A percentile compares a stretch with the other conserved stretches of the same genome.
Evolutionary conservation across 2,329 filamentous ascomycete genomes (phyloP).

Genomic region (Penicillium hordei): DNA sequence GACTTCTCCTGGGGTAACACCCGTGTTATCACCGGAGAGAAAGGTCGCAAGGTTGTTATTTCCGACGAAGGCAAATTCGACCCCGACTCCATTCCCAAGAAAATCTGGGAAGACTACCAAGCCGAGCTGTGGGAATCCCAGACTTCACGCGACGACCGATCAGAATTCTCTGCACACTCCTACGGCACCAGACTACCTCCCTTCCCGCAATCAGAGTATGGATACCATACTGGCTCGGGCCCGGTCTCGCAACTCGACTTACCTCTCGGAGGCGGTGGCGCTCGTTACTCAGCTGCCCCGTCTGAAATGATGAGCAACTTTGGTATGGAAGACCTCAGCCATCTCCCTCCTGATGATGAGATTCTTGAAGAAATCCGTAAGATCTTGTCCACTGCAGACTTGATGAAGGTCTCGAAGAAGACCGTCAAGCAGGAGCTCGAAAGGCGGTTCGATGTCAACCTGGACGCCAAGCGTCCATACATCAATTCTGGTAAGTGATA

Average conservation of each 20-base stretch:
- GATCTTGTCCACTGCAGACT: slow-evolving; percentile 83
- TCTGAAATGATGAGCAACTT: slow-evolving; percentile 71
- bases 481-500: slow-evolving; percentile 79
- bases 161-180: slow-evolving; percentile 88
- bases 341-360: slow-evolving; percentile 83
- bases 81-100: slow-evolving; percentile 85
- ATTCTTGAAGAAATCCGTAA: slow-evolving; percentile 91
- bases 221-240: slow-evolving; percentile 58
- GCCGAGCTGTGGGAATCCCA: slow-evolving; percentile 96
- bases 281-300: slow-evolving; percentile 76
- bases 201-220: slow-evolving; percentile 69
- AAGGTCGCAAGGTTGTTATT: slow-evolving; percentile 86
- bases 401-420: slow-evolving; percentile 99
- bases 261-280: slow-evolving; percentile 51
- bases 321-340: slow-evolving; percentile 71
- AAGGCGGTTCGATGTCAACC: slow-evolving; percentile 78
- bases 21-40: slow-evolving; percentile 91
- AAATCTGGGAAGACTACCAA: slow-evolving; percentile 99
- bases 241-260: slow-evolving; percentile 62
- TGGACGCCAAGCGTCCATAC: slow-evolving; percentile 87
- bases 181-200: slow-evolving; percentile 81
- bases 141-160: slow-evolving; percentile 77
- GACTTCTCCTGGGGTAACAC: slow-evolving; percentile 99
- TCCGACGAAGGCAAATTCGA: slow-evolving; percentile 98
- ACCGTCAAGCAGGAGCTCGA: slow-evolving; percentile 93